phyloP scores from a whole-genome alignment of 192 early-diverging fungal genomes.

The Gamsiella multidivaricata region DNA sequence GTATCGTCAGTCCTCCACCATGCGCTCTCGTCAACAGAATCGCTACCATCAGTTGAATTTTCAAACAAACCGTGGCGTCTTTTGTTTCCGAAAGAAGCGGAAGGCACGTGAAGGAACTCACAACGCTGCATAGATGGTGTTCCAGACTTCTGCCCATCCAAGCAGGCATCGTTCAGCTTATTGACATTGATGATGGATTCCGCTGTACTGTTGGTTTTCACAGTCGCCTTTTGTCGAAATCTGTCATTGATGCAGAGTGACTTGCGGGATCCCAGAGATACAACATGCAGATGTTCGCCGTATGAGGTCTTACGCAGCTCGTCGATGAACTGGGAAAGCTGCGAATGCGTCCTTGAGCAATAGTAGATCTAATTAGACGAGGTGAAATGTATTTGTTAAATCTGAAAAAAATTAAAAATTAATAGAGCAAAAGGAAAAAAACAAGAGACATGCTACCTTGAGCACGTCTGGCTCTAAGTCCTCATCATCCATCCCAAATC shows the following conservation, averaged over 20 bases:
- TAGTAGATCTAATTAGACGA: conserved; percentile 75
- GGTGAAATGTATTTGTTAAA: no score
- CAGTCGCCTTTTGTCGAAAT: conserved; percentile 17
- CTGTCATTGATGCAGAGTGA: conserved; percentile 85
- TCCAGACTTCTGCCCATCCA: conserved; percentile 82
- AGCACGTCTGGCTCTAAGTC: conserved; percentile 54
- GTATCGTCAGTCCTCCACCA: conserved; percentile 8
- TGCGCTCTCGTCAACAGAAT: neutral
- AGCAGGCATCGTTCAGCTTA: conserved; percentile 76
- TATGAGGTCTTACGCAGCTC: conserved; percentile 87
- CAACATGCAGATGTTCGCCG: conserved; percentile 62
- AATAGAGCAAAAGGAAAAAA: neutral
- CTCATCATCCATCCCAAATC: conserved; percentile 24
- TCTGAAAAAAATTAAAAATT: neutral
- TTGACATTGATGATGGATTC: conserved; percentile 56
- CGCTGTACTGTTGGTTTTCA: neutral
- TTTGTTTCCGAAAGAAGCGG: conserved; percentile 8
- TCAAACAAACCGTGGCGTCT: neutral
- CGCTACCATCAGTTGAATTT: neutral
- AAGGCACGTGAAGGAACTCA: conserved; percentile 21
- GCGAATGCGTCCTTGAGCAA: conserved; percentile 89
- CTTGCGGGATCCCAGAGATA: conserved; percentile 85
- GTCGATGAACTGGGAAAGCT: conserved; percentile 87
- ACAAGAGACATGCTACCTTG: conserved; percentile 53
- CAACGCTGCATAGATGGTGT: conserved; percentile 31